These are phyloP conservation scores for Monosporascus sp. DNA, from an alignment of 2,329 filamentous ascomycete species.

Conservation along the genomic window DNA sequence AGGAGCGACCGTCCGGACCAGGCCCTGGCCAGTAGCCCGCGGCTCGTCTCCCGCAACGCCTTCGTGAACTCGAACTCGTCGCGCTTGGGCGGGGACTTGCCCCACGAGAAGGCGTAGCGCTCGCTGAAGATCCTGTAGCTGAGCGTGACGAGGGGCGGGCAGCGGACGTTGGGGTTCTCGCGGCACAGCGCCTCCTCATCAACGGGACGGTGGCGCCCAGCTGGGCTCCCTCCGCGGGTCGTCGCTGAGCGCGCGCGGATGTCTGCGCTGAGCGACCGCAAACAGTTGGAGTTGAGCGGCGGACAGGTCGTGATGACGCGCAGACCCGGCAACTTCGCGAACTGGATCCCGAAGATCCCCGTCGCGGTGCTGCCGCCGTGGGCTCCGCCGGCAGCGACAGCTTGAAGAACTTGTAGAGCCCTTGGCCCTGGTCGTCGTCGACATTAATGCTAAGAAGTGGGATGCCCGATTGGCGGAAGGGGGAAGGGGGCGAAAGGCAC, in stretches of 20 bases:
- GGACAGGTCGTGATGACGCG: conserved; percentile 36
- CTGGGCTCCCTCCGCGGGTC: conserved; percentile 21
- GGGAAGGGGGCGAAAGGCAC: conserved; percentile 14
- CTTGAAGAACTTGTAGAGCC: conserved; percentile 40
- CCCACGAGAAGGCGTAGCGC: conserved; percentile 17
- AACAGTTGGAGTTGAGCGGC: conserved; percentile 30
- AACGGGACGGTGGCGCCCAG: conserved; percentile 37
- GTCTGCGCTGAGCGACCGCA: conserved; percentile 26
- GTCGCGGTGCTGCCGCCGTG: conserved; percentile 51
- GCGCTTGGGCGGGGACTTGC: conserved; percentile 14
- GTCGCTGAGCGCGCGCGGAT: conserved; percentile 22
- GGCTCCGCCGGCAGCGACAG: conserved; percentile 41
- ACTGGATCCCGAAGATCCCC: conserved; percentile 46
- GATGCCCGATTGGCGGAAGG: no score
- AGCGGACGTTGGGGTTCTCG: conserved; percentile 34
- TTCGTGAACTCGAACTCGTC: conserved; percentile 32
- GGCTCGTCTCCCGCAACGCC: conserved; percentile 32
- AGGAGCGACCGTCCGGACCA: conserved; percentile 31
- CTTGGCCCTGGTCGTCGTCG: conserved; percentile 33
- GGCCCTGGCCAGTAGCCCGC: conserved; percentile 30
- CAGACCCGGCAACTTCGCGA: conserved; percentile 36
- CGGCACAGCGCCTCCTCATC: conserved; percentile 34
- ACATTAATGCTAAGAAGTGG: neutral
- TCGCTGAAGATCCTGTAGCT: conserved; percentile 38
- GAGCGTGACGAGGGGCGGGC: conserved; percentile 26